Base-by-base conservation (phyloP, 176 grass and related monocot genomes). In the Rhynchospora tenuis region DNA sequence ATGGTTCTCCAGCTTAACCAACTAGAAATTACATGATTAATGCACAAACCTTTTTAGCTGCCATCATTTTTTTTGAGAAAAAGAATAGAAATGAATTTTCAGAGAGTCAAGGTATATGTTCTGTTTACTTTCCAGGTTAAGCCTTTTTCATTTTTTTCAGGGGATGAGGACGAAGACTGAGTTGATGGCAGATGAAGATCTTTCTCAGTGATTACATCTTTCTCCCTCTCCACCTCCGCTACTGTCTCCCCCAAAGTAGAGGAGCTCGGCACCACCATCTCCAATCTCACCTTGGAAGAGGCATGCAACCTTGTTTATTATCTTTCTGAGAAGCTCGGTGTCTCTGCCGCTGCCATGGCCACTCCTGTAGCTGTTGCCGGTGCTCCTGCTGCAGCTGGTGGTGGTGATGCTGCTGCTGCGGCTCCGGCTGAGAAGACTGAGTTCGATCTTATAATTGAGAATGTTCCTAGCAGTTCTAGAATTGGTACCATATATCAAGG, bases 401-500 rank as follows among this genome's bases (percentile, higher is more conserved):
- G 64, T 2, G 87, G 17, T 3, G 92, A 44, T 0, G 88, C 59
- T 55, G 87, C 81, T 5, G 84, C 33, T 22, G 83, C 85, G 3
- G 84, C 66, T 52, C 88, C 90, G 6, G 84, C 46, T 3, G 94
- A 97, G 94, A 73, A 97, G 77, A 91, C 87, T 48, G 91, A 97
- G 89, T 97, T 97, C 46, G 94, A 90, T 51, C 89, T 97, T 1
- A 82, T 91, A 19, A 97, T 97, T 70, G 91, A 93, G 6, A 91
- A 97, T 43, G 94, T 97, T 1, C 94, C 91, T 22, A 97, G 89
- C 91, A 97, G 86, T 79, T 81, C 74, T n/a, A 88, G 91, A 68
- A 97, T 97, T 70, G 80, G 86, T 33, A 86, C 91, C 57, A n/a
- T n/a, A n/a, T n/a, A 97, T 97, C 88, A 97, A 97, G 87, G 81